phyloP scores from a whole-genome alignment of 192 early-diverging fungal species.

The Endogone sp. region DNA sequence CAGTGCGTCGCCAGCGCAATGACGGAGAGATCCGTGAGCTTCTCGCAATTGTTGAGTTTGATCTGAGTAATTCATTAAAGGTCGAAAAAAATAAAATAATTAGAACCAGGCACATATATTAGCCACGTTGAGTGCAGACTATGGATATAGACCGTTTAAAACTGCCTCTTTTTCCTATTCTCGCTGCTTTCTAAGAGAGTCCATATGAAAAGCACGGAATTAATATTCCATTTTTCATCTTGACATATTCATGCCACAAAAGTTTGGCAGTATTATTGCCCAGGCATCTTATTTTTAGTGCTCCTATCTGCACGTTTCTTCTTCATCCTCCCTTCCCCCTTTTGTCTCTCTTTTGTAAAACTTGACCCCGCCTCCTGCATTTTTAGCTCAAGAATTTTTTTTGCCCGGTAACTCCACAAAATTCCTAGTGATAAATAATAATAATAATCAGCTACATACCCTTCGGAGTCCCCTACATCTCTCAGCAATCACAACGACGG shows the following conservation, averaged over 20 bases:
- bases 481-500: constrained; percentile 36
- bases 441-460: constrained; percentile 28
- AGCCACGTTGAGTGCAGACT: not conserved
- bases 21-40: constrained; percentile 42
- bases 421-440: too few species aligned
- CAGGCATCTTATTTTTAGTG: too few species aligned
- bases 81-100: not conserved
- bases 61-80: constrained; percentile 37
- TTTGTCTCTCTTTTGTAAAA: not conserved
- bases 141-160: not conserved
- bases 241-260: too few species aligned
- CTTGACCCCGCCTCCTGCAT: too few species aligned
- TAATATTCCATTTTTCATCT: too few species aligned
- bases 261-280: too few species aligned
- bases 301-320: too few species aligned
- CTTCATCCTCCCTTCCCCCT: too few species aligned
- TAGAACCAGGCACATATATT: not conserved
- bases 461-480: constrained; percentile 44
- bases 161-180: not conserved
- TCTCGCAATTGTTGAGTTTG: constrained; percentile 47
- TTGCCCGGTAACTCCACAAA: too few species aligned
- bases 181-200: too few species aligned
- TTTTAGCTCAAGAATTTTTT: not conserved
- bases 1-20: constrained; percentile 45
- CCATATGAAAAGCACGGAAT: too few species aligned